Percentiles rank a stretch among this genome's conserved stretches.
Evolutionary conservation across 2,329 filamentous ascomycete species (phyloP).

Genomic region (Decorospora gaudefroyi): DNA sequence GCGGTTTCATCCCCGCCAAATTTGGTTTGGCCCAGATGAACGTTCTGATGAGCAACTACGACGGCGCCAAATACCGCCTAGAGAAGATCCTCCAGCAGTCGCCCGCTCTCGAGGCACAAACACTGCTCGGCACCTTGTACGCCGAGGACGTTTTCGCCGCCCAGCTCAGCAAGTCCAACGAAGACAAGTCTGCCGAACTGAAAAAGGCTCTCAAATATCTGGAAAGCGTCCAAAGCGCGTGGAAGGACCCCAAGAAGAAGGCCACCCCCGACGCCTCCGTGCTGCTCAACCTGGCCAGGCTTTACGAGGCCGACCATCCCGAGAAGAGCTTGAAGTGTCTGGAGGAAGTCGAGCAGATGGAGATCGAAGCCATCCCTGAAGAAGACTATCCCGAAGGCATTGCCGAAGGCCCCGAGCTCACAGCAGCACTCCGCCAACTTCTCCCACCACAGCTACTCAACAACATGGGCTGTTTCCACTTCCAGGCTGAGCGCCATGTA

Average conservation of each 20-base stretch:
- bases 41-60: slow-evolving; percentile 79
- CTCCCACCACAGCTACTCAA: slow-evolving; percentile 91
- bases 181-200: slow-evolving; percentile 82
- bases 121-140: slow-evolving; percentile 85
- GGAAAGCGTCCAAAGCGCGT: slow-evolving; percentile 80
- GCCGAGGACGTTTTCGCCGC: slow-evolving; percentile 90
- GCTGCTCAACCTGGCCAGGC: slow-evolving; percentile 83
- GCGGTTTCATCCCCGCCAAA: slow-evolving; percentile 89
- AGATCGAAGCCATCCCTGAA: slow-evolving; percentile 75
- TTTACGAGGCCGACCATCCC: slow-evolving; percentile 84
- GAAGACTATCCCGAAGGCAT: slow-evolving; percentile 67
- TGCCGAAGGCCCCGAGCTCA: slow-evolving; percentile 54
- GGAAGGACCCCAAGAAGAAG: slow-evolving; percentile 92
- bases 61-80: slow-evolving; percentile 88
- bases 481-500: slow-evolving; percentile 80
- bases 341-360: slow-evolving; percentile 87
- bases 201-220: slow-evolving; percentile 86
- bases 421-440: slow-evolving; percentile 69
- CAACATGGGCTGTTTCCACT: slow-evolving; percentile 96
- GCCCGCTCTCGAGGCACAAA: slow-evolving; percentile 85
- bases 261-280: slow-evolving; percentile 81
- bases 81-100: slow-evolving; percentile 92
- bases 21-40: slow-evolving; percentile 91
- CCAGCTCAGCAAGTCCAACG: slow-evolving; percentile 71
- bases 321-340: slow-evolving; percentile 93